Evolutionary conservation across 306 rosid species (phyloP).

Genomic region (Mimosa bimucronata): DNA sequence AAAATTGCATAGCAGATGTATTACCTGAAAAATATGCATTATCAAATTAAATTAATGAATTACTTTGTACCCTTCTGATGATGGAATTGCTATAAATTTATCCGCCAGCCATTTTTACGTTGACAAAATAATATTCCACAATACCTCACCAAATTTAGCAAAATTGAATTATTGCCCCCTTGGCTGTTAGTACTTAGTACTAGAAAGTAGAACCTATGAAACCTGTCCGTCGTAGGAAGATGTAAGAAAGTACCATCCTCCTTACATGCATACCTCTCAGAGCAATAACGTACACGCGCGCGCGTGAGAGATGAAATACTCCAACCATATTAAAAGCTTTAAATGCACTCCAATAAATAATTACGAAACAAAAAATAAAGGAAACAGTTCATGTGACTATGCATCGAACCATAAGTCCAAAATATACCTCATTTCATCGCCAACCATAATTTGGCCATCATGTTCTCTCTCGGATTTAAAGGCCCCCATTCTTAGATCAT

Average conservation of each 20-base stretch:
- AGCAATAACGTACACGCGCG: not conserved
- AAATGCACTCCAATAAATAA: not conserved
- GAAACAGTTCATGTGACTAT: not conserved
- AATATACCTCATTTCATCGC: not conserved
- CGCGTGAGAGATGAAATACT: not conserved
- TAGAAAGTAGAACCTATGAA: not conserved
- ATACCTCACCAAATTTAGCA: not conserved
- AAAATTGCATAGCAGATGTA: not conserved
- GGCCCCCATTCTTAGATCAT: not conserved
- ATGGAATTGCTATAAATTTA: not conserved
- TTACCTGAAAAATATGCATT: not conserved
- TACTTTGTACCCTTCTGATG: not conserved
- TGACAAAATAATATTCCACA: not conserved
- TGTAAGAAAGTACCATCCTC: not conserved
- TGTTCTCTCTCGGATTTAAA: not conserved
- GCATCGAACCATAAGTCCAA: not conserved
- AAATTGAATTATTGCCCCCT: not conserved
- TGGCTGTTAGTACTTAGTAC: not conserved
- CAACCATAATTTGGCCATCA: not conserved
- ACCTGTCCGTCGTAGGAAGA: not conserved
- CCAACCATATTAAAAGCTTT: constrained; percentile 1
- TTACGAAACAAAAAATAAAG: not conserved
- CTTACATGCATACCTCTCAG: not conserved
- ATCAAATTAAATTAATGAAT: not conserved
- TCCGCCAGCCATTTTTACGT: not conserved